Conservation (phyloP, 805 yeast species). For the Cyberlindnera suaveolens region DNA sequence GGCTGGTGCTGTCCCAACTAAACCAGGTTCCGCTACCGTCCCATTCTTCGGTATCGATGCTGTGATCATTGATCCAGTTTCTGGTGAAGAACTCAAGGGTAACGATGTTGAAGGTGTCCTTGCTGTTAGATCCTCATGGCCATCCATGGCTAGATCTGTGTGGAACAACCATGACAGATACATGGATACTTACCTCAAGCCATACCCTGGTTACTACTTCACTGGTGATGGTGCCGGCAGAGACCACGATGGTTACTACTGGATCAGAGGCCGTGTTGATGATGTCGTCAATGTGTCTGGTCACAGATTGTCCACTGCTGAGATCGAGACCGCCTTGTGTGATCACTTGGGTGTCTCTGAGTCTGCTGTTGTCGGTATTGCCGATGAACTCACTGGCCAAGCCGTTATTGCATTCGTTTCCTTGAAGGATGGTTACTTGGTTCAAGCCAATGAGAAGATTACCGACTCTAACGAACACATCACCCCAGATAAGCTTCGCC, state of each 20-base stretch:
- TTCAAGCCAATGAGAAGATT: constrained; percentile 25
- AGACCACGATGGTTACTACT: constrained; percentile 91
- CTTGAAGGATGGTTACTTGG: constrained; percentile 47
- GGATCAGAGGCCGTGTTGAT: constrained; percentile 98
- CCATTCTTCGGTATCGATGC: constrained; percentile 96
- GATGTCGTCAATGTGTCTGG: constrained; percentile 98
- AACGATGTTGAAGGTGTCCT: constrained; percentile 95
- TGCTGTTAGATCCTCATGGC: constrained; percentile 90
- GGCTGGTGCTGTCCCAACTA: constrained; percentile 91
- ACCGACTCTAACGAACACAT: constrained; percentile 25
- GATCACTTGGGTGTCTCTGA: constrained; percentile 81
- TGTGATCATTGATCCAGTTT: constrained; percentile 85
- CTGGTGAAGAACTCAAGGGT: constrained; percentile 78
- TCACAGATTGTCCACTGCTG: constrained; percentile 97
- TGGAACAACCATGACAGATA: constrained; percentile 83
- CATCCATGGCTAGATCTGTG: constrained; percentile 97
- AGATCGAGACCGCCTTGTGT: constrained; percentile 86
- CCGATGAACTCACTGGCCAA: constrained; percentile 95
- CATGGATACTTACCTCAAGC: constrained; percentile 86
- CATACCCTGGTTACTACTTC: constrained; percentile 90
- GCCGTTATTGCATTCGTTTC: constrained; percentile 94
- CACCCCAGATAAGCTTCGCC: constrained; percentile 40
- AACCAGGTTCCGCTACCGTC: constrained; percentile 95
- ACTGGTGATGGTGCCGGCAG: constrained; percentile 99
- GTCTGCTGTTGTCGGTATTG: constrained; percentile 93